Conservation (phyloP, 192 early-diverging fungal genomes). For the Lobosporangium transversale region DNA sequence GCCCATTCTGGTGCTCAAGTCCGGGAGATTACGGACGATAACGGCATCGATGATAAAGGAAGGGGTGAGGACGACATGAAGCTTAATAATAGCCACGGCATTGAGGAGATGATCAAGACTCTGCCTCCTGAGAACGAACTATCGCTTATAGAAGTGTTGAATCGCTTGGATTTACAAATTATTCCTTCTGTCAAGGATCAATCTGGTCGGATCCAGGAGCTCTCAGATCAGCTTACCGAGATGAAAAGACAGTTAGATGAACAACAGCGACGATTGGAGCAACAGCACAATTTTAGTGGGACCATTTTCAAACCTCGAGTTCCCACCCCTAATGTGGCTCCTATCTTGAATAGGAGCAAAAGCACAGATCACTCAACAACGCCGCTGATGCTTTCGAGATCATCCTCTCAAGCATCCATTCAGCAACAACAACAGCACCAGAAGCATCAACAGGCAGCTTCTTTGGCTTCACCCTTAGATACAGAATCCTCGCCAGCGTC, state of each 20-base stretch:
- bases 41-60: background rate
- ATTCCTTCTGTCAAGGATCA: conserved; percentile 43
- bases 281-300: background rate
- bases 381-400: conserved; percentile 5
- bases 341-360: conserved; percentile 5
- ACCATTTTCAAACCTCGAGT: background rate
- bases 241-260: conserved; percentile 42
- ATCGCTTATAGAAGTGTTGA: conserved; percentile 30
- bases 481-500: conserved; percentile 17
- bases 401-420: conserved; percentile 10
- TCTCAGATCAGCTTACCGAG: conserved; percentile 38
- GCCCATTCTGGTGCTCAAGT: background rate
- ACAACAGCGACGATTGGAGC: conserved; percentile 24
- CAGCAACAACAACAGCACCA: conserved; percentile 19
- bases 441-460: background rate
- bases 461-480: conserved; percentile 14
- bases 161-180: conserved; percentile 32
- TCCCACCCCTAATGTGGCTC: background rate
- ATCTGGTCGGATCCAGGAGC: conserved; percentile 27
- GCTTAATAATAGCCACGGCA: background rate
- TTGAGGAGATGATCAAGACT: background rate
- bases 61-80: background rate
- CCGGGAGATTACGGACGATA: background rate
- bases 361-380: conserved; percentile 9
- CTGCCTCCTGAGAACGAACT: conserved; percentile 1